Base-by-base conservation (phyloP, 2,329 filamentous ascomycete species). In the Cercospora beticola region DNA sequence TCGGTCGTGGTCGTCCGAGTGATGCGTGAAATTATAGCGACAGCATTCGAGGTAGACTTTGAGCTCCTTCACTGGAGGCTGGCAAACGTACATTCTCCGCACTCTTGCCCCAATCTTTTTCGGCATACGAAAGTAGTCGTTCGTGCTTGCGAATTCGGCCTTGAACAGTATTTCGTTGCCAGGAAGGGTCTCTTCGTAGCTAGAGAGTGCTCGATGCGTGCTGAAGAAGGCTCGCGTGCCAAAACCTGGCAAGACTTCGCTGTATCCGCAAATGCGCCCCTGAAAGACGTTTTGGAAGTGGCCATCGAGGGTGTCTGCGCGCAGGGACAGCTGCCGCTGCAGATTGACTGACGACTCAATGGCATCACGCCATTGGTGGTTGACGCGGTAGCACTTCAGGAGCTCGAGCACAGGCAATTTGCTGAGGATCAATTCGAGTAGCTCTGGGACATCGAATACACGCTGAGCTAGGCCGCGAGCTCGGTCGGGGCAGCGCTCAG, bases 111-210 rank as follows among this genome's bases (percentile, higher is more conserved):
- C 62, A 4, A 49, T 54, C 21, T 33, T 30, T 9, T 56, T 33
- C 26, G 62, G 46, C 62, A 64, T 64, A 14, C 28, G 43, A 5
- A 52, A 56, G 21, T 56, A 56, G 4, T 64, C 62, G 21, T 18
- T 56, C 5, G 40, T 64, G 18, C 54, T 52, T 28, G 33, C 56
- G 16, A 65, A 65, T n/a, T 65, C 26, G 21, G 63, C 63, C 36
- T 65, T 60, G 56, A 65, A 65, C 28, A 65, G 23, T 10, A 65
- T 60, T 7, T 65, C 54, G 18, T 65, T 65, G 16, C 63, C 63
- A 6, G 54, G 63, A 18, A 65, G 33, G 0, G 63, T 65, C 18
- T 65, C 63, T 26, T 64, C 62, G 12, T 49, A 14, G 4, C 49
- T 64, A 8, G 62, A 64, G 6, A 64, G 62, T 4, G 40, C 62